Base-by-base conservation (phyloP, 805 yeast genomes). In the Sugiyamaella mastotermitis region DNA sequence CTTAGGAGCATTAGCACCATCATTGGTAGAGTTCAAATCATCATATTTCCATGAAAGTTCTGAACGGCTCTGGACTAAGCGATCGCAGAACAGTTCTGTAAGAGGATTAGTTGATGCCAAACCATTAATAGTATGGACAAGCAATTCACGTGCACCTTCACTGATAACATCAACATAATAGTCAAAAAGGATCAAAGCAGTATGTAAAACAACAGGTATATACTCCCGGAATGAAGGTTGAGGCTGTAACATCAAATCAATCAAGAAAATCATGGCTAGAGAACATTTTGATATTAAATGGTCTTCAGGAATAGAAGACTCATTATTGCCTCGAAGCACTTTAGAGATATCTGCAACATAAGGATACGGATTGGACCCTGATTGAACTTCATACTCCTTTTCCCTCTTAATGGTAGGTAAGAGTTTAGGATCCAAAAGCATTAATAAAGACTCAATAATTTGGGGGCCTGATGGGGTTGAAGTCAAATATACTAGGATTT, bases 231-330 rank as follows among this genome's bases (percentile, higher is more conserved):
- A 65, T 8, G 78, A 64, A 10, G 83, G 90, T 28, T 37, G 43
- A 1, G 84, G 80, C 13, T 75, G 66, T 3, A 82, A 71, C 37
- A 86, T 67, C 30, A 90, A 60, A 55, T 92, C 97, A 1, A 86
- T 94, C 40, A 92, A 61, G 47, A 88, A 80, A 0, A 92, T 79
- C 58, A 85, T 71, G 0, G 96, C 86, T 23, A 92, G 58, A 53
- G 92, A 97, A 3, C 96, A 92, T 37, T 78, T 66, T 0, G 97
- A 87, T n/a, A n/a, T n/a, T n/a, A n/a, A n/a, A n/a, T n/a, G n/a
- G n/a, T n/a, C n/a, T n/a, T n/a, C n/a, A n/a, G n/a, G n/a, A 47
- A 92, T 83, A 1, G 87, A 76, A 0, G 88, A 78, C 46, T 80
- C 90, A 51, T 78, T 72, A 30, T 66, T 68, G 29, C 39, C 31